Evolutionary conservation across 495 filamentous ascomycete species (phyloP).

Genomic region (Neurospora sp.): DNA sequence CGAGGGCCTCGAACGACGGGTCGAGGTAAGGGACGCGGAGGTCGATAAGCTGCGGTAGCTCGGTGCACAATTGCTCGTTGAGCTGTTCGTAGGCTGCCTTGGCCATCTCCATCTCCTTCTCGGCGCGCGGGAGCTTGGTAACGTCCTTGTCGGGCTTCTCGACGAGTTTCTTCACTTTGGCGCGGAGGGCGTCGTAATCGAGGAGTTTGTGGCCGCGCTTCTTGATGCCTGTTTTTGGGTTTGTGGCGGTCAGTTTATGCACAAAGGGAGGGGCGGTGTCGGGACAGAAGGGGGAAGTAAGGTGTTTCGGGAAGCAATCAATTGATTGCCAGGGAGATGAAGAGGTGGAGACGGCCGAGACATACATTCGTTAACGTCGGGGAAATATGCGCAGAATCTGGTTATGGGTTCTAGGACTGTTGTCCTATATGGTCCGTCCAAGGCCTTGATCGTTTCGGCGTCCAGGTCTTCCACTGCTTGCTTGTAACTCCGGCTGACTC

Average conservation of each 20-base stretch:
- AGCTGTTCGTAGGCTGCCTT: slow-evolving; percentile 88
- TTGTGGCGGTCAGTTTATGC: background rate
- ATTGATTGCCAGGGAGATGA: background rate
- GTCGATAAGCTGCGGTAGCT: slow-evolving; percentile 96
- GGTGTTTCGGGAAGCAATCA: background rate
- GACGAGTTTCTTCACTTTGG: slow-evolving; percentile 89
- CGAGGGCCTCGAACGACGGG: slow-evolving; percentile 90
- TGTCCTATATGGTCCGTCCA: slow-evolving; percentile 92
- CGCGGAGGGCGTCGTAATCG: slow-evolving; percentile 92
- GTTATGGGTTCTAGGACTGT: slow-evolving; percentile 93
- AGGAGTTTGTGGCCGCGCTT: slow-evolving; percentile 96
- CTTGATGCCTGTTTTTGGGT: slow-evolving; percentile 59
- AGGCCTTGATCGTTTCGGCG: slow-evolving; percentile 93
- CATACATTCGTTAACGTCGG: slow-evolving; percentile 94
- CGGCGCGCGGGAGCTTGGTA: slow-evolving; percentile 83
- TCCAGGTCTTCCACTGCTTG: slow-evolving; percentile 96
- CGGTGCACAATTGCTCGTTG: slow-evolving; percentile 87
- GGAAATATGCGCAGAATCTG: slow-evolving; percentile 96
- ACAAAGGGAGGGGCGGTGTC: background rate
- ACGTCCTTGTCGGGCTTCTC: slow-evolving; percentile 99
- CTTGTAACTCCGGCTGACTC: slow-evolving; percentile 92
- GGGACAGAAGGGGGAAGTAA: background rate
- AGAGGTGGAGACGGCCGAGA: background rate
- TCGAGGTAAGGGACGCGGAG: slow-evolving; percentile 94
- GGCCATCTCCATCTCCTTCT: slow-evolving; percentile 90